Percentiles rank a stretch among this genome's conserved stretches.
phyloP scores from a whole-genome alignment of 345 rosid genomes.

The Gossypium mustelinum region DNA sequence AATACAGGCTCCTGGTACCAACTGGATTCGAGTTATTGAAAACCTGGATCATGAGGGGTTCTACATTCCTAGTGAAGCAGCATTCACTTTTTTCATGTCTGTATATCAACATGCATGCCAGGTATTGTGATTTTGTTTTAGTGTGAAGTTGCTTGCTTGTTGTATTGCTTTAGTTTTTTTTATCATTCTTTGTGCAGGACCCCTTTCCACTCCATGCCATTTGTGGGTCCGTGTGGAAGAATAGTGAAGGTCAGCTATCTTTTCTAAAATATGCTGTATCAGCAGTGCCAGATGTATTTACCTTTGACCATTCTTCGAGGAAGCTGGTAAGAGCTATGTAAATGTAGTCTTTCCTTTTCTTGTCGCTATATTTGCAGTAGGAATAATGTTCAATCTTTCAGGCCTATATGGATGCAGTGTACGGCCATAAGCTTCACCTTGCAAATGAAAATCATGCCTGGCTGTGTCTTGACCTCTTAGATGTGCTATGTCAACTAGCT shows the following conservation, averaged over 20 bases:
- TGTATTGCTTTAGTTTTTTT: background rate
- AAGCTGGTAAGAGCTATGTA: conserved; percentile 62
- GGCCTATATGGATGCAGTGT: conserved; percentile 63
- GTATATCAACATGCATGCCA: conserved; percentile 69
- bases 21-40: conserved; percentile 75
- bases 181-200: conserved; percentile 48
- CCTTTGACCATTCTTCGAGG: conserved; percentile 75
- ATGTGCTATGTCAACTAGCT: conserved; percentile 80
- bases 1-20: conserved; percentile 79
- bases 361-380: conserved; percentile 11
- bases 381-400: conserved; percentile 29
- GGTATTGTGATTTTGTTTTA: conserved; percentile 35
- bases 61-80: conserved; percentile 72
- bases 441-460: conserved; percentile 82
- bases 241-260: conserved; percentile 80
- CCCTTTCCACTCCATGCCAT: conserved; percentile 86
- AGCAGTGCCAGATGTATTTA: conserved; percentile 82
- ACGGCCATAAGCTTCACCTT: conserved; percentile 60
- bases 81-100: conserved; percentile 78
- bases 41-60: conserved; percentile 86
- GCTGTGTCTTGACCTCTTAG: conserved; percentile 85
- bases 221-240: conserved; percentile 82
- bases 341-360: conserved; percentile 13
- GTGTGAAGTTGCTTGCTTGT: background rate
- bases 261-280: conserved; percentile 75